Conservation (phyloP, 176 grass and related monocot genomes). For the Melocanna baccifera region DNA sequence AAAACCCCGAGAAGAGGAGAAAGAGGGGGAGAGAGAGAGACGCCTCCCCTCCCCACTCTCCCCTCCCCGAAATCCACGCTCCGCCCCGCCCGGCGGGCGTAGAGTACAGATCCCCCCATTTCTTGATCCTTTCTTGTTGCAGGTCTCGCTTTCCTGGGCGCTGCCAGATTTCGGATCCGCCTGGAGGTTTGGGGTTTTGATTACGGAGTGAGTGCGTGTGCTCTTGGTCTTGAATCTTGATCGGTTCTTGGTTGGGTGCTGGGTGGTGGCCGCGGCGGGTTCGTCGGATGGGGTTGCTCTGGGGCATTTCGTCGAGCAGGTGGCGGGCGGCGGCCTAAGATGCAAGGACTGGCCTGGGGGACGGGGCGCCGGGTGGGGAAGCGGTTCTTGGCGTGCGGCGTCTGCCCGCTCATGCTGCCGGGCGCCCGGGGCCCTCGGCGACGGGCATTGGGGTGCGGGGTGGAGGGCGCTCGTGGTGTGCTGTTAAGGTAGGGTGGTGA, state of each 20-base stretch:
- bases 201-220: background rate
- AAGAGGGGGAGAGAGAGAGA: background rate
- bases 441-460: slow-evolving; percentile 45
- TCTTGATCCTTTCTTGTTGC: slow-evolving; percentile 31
- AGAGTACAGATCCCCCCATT: slow-evolving; percentile 22
- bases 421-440: slow-evolving; percentile 39
- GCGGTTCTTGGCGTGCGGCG: slow-evolving; percentile 40
- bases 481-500: slow-evolving; percentile 4
- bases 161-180: slow-evolving; percentile 31
- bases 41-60: too few relatives aligned
- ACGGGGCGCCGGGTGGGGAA: slow-evolving; percentile 40
- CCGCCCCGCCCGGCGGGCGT: background rate
- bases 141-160: slow-evolving; percentile 13
- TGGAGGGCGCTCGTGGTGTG: slow-evolving; percentile 13
- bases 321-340: slow-evolving; percentile 45
- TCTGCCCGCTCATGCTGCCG: slow-evolving; percentile 55
- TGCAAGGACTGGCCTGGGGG: slow-evolving; percentile 44
- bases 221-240: slow-evolving; percentile 10
- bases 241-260: background rate
- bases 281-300: slow-evolving; percentile 5
- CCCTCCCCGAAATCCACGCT: background rate
- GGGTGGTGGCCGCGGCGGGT: background rate
- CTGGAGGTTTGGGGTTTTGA: background rate
- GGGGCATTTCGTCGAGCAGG: slow-evolving; percentile 43
- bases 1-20: slow-evolving; percentile 7